Percentiles rank a stretch among this genome's conserved stretches.
Evolutionary conservation across 495 filamentous ascomycete genomes (phyloP).

Genomic region (Tuber indicum): DNA sequence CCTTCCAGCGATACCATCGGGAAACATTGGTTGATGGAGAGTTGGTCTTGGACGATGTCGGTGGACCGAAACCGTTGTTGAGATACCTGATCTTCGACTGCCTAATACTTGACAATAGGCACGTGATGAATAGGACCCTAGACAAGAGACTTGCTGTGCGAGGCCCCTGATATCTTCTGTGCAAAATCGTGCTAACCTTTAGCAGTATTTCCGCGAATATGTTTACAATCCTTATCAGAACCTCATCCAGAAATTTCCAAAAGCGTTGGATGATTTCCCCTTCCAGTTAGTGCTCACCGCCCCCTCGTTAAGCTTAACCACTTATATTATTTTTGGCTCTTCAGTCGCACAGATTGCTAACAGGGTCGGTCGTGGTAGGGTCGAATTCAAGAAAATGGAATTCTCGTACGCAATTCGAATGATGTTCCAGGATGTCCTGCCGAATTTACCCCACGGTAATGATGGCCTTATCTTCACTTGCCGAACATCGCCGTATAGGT

Average conservation of each 20-base stretch:
- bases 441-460: slow-evolving; percentile 78
- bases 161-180: not conserved
- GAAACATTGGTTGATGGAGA: slow-evolving; percentile 88
- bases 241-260: slow-evolving; percentile 61
- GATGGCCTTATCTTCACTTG: slow-evolving; percentile 97
- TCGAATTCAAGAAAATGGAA: slow-evolving; percentile 81
- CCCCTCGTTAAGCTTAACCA: not conserved
- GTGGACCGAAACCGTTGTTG: slow-evolving; percentile 58
- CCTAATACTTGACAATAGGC: slow-evolving; percentile 69
- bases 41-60: slow-evolving; percentile 69
- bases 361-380: slow-evolving; percentile 38
- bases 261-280: slow-evolving; percentile 61
- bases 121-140: slow-evolving; percentile 66
- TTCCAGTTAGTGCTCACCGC: slow-evolving; percentile 48
- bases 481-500: slow-evolving; percentile 71
- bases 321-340: not conserved
- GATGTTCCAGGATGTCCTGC: slow-evolving; percentile 83
- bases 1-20: slow-evolving; percentile 59
- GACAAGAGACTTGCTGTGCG: slow-evolving; percentile 70
- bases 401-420: slow-evolving; percentile 79
- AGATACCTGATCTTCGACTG: slow-evolving; percentile 92
- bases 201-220: slow-evolving; percentile 65
- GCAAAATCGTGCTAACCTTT: slow-evolving; percentile 15
- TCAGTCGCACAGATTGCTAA: slow-evolving; percentile 13
- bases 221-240: slow-evolving; percentile 72